A percentile compares a stretch with the other conserved stretches of the same genome.
Evolutionary conservation across 768 basidiomycete species (phyloP).

Genomic region (Collybia sp.): DNA sequence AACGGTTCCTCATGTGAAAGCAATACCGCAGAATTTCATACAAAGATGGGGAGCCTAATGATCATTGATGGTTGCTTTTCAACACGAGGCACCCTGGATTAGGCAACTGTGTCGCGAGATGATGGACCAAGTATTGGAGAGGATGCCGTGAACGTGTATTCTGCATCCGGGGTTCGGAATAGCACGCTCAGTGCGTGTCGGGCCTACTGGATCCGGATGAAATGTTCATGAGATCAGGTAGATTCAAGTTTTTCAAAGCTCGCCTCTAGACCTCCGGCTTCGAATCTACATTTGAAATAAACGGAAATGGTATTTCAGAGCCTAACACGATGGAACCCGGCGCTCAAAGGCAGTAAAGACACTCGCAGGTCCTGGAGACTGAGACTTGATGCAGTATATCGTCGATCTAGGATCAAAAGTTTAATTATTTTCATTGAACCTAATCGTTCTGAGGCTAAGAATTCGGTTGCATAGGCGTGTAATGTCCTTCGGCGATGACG

Average conservation of each 20-base stretch:
- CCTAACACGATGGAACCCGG: background rate
- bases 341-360: constrained; percentile 6
- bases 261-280: constrained; percentile 10
- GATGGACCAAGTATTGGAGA: constrained; percentile 40
- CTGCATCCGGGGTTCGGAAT: constrained; percentile 62
- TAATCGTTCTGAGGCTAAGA: constrained; percentile 11
- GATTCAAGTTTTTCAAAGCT: constrained; percentile 10
- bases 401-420: constrained; percentile 31
- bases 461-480: no score
- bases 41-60: no score
- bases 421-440: constrained; percentile 35
- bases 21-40: constrained; percentile 6
- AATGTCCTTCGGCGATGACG: no score
- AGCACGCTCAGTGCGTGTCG: constrained; percentile 66
- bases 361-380: constrained; percentile 19
- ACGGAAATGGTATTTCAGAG: no score
- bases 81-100: constrained; percentile 23
- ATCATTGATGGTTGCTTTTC: constrained; percentile 19
- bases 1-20: constrained; percentile 5
- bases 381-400: constrained; percentile 10
- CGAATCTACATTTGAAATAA: constrained; percentile 4
- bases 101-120: constrained; percentile 51
- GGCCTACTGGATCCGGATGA: constrained; percentile 51
- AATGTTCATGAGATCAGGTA: constrained; percentile 53
- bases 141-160: constrained; percentile 55